These are phyloP conservation scores for Arabis hirsuta DNA, from an alignment of 345 rosid genomes.

Conservation along the genomic window DNA sequence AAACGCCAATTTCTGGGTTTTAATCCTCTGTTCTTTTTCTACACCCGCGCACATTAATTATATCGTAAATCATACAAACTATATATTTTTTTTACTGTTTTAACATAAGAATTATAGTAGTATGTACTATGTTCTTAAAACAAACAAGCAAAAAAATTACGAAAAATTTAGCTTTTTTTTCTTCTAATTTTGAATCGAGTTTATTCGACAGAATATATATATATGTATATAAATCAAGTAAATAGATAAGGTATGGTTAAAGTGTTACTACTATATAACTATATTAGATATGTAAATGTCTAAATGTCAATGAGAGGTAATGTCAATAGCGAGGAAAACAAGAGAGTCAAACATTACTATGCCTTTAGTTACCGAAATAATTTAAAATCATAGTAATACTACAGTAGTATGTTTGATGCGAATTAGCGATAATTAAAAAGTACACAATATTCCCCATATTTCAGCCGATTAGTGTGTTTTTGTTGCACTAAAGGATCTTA, in stretches of 20 bases:
- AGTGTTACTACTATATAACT: no score
- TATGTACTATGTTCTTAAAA: no score
- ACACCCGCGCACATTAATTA: slow-evolving; percentile 30
- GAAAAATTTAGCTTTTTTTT: no score
- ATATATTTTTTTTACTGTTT: not conserved
- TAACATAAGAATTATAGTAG: not conserved
- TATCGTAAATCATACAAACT: no score
- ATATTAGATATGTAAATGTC: no score
- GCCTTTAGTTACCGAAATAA: not conserved
- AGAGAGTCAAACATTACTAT: not conserved
- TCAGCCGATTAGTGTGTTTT: slow-evolving; percentile 43
- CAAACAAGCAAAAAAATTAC: no score
- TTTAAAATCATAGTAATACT: not conserved
- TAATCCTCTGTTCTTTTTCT: slow-evolving; percentile 37
- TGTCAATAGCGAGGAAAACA: no score
- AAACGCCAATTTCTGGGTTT: slow-evolving; percentile 43
- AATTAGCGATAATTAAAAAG: slow-evolving; percentile 1
- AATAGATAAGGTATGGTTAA: not conserved
- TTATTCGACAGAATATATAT: not conserved
- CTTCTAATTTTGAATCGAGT: no score
- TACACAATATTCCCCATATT: slow-evolving; percentile 11
- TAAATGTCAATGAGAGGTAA: no score
- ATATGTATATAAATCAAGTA: not conserved
- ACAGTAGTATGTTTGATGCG: slow-evolving; percentile 1
- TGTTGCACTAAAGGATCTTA: slow-evolving; percentile 31